These are phyloP conservation scores for Tephrocybe sp. DNA, from an alignment of 768 basidiomycete genomes.

Conservation along the genomic window DNA sequence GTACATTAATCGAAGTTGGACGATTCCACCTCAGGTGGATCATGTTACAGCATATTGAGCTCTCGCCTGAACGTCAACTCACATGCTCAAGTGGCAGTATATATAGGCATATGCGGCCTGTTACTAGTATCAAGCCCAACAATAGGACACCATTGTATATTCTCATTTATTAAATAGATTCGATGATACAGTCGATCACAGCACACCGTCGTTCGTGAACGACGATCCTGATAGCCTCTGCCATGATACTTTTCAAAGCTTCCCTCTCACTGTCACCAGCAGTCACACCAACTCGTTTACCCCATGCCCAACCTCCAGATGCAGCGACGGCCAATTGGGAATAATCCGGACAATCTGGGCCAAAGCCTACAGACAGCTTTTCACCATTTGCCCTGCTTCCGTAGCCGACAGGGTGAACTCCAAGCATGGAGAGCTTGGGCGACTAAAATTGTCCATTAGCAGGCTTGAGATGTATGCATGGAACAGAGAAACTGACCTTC, in stretches of 20 bases:
- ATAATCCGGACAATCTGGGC: constrained; percentile 60
- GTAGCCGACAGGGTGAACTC: constrained; percentile 57
- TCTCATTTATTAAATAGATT: constrained; percentile 23
- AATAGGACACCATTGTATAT: too few species aligned
- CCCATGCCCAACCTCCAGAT: constrained; percentile 67
- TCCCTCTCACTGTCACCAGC: constrained; percentile 21
- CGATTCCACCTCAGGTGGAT: too few species aligned
- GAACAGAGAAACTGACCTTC: constrained; percentile 38
- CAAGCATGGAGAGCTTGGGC: constrained; percentile 62
- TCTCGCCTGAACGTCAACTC: too few species aligned
- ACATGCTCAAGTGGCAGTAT: too few species aligned
- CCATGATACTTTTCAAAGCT: constrained; percentile 31
- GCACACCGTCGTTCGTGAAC: constrained; percentile 59
- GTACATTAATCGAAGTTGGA: too few species aligned
- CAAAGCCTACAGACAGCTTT: constrained; percentile 61
- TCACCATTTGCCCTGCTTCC: constrained; percentile 45
- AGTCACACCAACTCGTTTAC: constrained; percentile 31
- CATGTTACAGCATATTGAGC: too few species aligned
- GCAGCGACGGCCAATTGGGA: constrained; percentile 63
- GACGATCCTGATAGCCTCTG: constrained; percentile 55
- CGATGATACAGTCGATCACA: constrained; percentile 59
- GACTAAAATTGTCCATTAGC: constrained; percentile 34
- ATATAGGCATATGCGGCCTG: too few species aligned
- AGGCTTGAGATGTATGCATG: background rate
- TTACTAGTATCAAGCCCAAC: too few species aligned